Evolutionary conservation across 1,284 basidiomycete species (phyloP).

Genomic region (Sanghuangporus sanghuang): DNA sequence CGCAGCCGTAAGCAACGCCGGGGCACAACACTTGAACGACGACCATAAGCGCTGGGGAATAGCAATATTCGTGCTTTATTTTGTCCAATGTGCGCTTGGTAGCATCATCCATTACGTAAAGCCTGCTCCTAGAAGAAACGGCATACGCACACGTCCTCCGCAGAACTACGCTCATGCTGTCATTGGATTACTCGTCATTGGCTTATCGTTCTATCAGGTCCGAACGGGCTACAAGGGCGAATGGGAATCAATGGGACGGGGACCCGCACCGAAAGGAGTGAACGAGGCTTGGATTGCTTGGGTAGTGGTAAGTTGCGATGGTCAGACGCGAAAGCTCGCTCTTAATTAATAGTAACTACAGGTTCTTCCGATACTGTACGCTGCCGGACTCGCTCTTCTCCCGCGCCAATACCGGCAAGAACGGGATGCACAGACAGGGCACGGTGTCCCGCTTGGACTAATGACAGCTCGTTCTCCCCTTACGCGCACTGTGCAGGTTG

Average conservation of each 20-base stretch:
- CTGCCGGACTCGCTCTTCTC: conserved; percentile 40
- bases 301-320: conserved; percentile 39
- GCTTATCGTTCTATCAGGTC: conserved; percentile 49
- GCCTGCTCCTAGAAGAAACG: conserved; percentile 14
- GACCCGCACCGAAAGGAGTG: conserved; percentile 31
- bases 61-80: conserved; percentile 54
- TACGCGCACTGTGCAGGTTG: background rate
- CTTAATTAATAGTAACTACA: conserved; percentile 20
- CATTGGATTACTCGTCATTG: conserved; percentile 46
- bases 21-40: conserved; percentile 38
- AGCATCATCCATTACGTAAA: conserved; percentile 56
- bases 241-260: conserved; percentile 44
- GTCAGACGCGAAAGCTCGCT: background rate
- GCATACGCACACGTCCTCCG: conserved; percentile 37
- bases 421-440: conserved; percentile 1
- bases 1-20: conserved; percentile 36
- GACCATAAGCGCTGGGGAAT: conserved; percentile 57
- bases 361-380: conserved; percentile 43
- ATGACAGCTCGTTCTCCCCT: background rate
- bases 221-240: conserved; percentile 41
- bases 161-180: conserved; percentile 59
- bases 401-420: conserved; percentile 45
- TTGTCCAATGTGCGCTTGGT: conserved; percentile 53
- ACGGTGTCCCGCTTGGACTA: background rate
- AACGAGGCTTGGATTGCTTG: conserved; percentile 46